phyloP scores from a whole-genome alignment of 202 grass and related monocot species.

The Zoysia matrella region DNA sequence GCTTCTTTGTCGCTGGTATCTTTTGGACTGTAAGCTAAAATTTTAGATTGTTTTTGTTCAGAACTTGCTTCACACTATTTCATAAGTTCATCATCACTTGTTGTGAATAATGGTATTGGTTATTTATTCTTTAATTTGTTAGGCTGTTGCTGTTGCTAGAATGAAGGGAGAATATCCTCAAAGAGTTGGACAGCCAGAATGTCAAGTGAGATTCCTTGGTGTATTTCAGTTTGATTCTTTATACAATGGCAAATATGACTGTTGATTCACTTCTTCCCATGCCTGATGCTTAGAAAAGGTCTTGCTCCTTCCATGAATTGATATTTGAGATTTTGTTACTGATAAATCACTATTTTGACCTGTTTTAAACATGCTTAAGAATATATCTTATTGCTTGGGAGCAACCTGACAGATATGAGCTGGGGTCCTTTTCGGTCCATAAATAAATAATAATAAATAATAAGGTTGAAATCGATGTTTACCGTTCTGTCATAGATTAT shows the following conservation, averaged over 20 bases:
- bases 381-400: background rate
- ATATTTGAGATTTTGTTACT: constrained; percentile 15
- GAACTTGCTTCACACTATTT: background rate
- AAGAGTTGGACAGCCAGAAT: constrained; percentile 88
- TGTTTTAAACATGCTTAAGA: background rate
- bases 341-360: background rate
- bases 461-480: background rate
- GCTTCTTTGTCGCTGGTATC: background rate
- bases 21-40: constrained; percentile 11
- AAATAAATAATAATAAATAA: background rate
- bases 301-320: background rate
- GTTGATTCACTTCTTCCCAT: background rate
- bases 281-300: background rate
- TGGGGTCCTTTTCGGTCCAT: background rate
- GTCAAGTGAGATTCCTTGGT: constrained; percentile 60
- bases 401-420: background rate
- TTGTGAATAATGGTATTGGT: constrained; percentile 34
- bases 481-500: background rate
- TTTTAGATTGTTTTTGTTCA: background rate
- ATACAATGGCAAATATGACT: background rate
- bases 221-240: constrained; percentile 9
- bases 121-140: constrained; percentile 38
- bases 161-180: constrained; percentile 94
- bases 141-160: constrained; percentile 87
- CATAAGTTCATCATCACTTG: constrained; percentile 8